These are phyloP conservation scores for Starmerella khaoyaiensis DNA, from an alignment of 805 yeast species.

Conservation along the genomic window DNA sequence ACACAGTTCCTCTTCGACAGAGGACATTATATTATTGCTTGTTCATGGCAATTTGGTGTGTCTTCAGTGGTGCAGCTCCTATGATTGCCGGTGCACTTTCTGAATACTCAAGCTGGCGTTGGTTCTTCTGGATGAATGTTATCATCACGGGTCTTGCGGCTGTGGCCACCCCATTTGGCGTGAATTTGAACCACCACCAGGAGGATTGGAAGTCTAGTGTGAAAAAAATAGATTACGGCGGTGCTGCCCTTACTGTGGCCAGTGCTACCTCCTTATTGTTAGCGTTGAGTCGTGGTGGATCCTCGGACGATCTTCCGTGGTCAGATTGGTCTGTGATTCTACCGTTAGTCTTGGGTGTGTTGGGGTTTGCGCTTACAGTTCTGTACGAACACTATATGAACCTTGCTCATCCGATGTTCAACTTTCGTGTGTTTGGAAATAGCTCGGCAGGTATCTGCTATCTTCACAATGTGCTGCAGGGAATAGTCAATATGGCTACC, in stretches of 20 bases:
- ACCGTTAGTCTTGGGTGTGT: constrained; percentile 37
- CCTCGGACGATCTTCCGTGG: constrained; percentile 37
- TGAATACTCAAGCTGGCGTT: constrained; percentile 50
- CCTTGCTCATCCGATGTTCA: constrained; percentile 38
- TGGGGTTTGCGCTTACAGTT: constrained; percentile 27
- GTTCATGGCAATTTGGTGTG: constrained; percentile 25
- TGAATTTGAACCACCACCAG: constrained; percentile 32
- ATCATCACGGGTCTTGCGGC: constrained; percentile 49
- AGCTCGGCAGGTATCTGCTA: constrained; percentile 32
- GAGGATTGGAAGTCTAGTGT: constrained; percentile 31
- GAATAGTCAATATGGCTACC: constrained; percentile 28
- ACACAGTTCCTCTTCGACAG: constrained; percentile 35
- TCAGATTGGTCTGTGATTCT: constrained; percentile 39
- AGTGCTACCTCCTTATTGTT: constrained; percentile 36
- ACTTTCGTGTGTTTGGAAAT: constrained; percentile 31
- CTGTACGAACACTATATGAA: constrained; percentile 23
- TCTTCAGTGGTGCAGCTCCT: constrained; percentile 37
- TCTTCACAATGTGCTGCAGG: constrained; percentile 30
- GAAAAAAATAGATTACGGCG: constrained; percentile 37
- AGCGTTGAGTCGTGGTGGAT: constrained; percentile 46
- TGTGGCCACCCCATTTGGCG: constrained; percentile 30
- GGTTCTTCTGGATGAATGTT: constrained; percentile 62
- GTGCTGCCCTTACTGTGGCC: constrained; percentile 33
- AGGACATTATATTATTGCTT: constrained; percentile 25
- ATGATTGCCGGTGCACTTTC: constrained; percentile 56